Evolutionary conservation across 2,329 filamentous ascomycete genomes (phyloP), one percentile per base, ranked within the genome.

Genomic region (Dryadomyces quercus-mongolicae): DNA sequence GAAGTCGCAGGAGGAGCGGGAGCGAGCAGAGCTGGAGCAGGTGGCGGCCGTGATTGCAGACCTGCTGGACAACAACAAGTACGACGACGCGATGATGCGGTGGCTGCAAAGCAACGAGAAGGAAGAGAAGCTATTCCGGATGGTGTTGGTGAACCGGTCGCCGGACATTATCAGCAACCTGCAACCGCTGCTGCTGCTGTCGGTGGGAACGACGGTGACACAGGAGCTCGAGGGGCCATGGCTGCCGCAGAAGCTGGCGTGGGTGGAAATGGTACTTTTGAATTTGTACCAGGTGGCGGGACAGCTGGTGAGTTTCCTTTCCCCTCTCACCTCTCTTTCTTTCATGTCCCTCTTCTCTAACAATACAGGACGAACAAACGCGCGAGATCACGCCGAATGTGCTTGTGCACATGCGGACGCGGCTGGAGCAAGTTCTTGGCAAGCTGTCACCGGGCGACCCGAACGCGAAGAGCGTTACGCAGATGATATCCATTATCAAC

Each of bases 191-290:
- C 73, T 86, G 52, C 71, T 83, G 20, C 71, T 86, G 49, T 84
- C 82, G 1, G 77, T 85, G 43, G 81, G 81, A 53, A 80, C 82
- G 22, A 83, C 81, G 8, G 74, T 86, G 54, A 78, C 79, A 40
- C 74, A 80, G 61, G 73, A 81, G 46, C 68, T 86, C 48, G 73
- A 74, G 55, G 76, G 75, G 44, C 68, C 72, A 12, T 69, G 74
- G 48, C 67, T 84, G 52, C 71, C 74, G 50, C 73, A 80, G 62
- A 80, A 80, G 64, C 68, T 84, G 53, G 70, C 70, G 21, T 82
- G 81, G 78, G 71, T 84, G 44, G 80, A 84, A 62, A 72, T 76
- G 61, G 75, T 82, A 43, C 68, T 85, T n/a, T 67, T 72, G 44
- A 71, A 74, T 31, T 75, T 84, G 59, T 70, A 73, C 54, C 68